Base-by-base conservation (phyloP, 805 yeast genomes). In the Naumovozyma baii region DNA sequence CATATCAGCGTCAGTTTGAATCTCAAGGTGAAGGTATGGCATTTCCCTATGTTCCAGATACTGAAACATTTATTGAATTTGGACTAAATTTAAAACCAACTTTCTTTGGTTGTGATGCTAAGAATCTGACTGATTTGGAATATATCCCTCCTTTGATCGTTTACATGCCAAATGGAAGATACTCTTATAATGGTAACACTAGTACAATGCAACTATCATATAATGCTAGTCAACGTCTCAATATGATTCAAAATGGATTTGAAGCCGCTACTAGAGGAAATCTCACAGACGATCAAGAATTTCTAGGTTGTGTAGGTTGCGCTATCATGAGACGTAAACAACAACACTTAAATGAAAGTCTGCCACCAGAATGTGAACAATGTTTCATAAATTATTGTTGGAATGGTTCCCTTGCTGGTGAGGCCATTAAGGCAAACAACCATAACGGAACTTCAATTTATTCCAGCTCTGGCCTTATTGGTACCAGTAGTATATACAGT, bases 41-140 rank as follows among this genome's bases (percentile, higher is more conserved):
- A 3, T 83, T 82, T 69, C 95, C 95, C 10, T 76, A 82, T 49
- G 90, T 86, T 39, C 95, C 95, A 13, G 88, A 77, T 54, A 62
- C 57, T 26, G 62, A 69, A 34, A 72, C 87, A 0, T 82, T 85
- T 57, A 54, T 74, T 26, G 69, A 70, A 43, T 50, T 64, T 46
- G 81, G 82, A 44, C 67, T 84, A 46, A 80, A 84, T 18, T 66
- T 78, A 12, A 71, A 64, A 43, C 95, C 95, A 35, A 69, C 80
- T 1, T 86, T 85, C 64, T 86, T 86, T 55, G 95, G 95, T 22
- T 85, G 95, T 60, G 73, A 82, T 51, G 70, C 83, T 4, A 50
- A 63, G 2, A 82, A 83, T 53, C 63, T 79, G 54, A 74, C 87
- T n/a, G 64, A 61, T 14, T 63, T 80, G 42, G 54, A 67, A 33